Evolutionary conservation across 495 filamentous ascomycete species (phyloP), one percentile per base, ranked within the genome.

Genomic region (Penicillium lividum): DNA sequence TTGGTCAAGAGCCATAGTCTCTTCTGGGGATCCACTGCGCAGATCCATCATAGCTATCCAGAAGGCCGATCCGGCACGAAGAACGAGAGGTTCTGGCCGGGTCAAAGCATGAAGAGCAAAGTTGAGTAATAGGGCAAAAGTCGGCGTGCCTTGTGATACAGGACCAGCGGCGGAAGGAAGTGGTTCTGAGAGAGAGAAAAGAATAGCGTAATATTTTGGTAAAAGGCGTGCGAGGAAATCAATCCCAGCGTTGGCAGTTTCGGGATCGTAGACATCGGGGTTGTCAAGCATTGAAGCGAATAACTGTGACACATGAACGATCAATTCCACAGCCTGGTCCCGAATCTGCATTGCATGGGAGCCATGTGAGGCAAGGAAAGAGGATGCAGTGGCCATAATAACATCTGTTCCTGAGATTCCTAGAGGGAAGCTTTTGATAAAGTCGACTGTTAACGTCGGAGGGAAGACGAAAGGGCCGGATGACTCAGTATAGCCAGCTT

Each of bases 381-480:
- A 87, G 53, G 86, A 86, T 3, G 91, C 91, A 9, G 89, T 93
- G 25, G 84, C 86, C 50, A 97, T 84, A 7, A 96, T 81, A 36
- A 82, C 82, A 44, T 88, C 87, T 22, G 92, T 77, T 22, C 88
- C 80, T n/a, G 89, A 83, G 27, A 85, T 90, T 15, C 82, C 78
- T 9, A 83, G 70, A 0, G 80, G 79, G 50, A 87, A 83, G 38
- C 80, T 78, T 29, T 83, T 78, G 22, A 96, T 77, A 72, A 92
- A 92, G 43, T 89, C 77, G 25, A 88, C 86, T 0, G 90, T 86
- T 45, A 89, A 75, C 6, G 80, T 76, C 0, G 90, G 83, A 7
- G 70, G 90, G 79, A 73, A 97, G 82, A 55, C 93, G 84, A 74
- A 97, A 86, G 36, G 91, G 73, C 90, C 87, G 11, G 83, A 82